These are phyloP conservation scores for Emmonsia crescens DNA, from an alignment of 2,329 filamentous ascomycete species.

Conservation along the genomic window DNA sequence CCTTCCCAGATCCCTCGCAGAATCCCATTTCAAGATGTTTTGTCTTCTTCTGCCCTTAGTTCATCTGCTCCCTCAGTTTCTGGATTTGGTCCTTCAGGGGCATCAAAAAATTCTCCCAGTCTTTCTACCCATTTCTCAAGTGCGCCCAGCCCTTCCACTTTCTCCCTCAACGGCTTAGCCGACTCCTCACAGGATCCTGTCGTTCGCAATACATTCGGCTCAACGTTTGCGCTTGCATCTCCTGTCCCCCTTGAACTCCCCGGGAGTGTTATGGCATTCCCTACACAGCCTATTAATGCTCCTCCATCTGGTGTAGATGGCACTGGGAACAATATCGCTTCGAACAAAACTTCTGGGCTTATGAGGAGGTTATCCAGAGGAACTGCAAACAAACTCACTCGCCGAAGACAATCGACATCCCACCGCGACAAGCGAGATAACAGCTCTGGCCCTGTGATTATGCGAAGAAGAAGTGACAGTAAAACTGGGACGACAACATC, in stretches of 20 bases:
- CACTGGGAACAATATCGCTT: constrained; percentile 33
- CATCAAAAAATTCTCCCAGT: constrained; percentile 2
- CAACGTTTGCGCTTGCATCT: constrained; percentile 18
- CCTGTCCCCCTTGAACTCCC: constrained; percentile 57
- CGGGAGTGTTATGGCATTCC: constrained; percentile 51
- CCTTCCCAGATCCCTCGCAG: constrained; percentile 22
- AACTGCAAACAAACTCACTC: constrained; percentile 57
- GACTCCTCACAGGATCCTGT: constrained; percentile 22
- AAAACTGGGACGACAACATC: constrained; percentile 53
- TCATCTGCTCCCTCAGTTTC: constrained; percentile 21
- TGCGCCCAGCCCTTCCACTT: constrained; percentile 15
- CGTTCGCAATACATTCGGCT: constrained; percentile 16
- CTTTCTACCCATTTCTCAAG: constrained; percentile 6
- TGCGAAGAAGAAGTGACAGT: constrained; percentile 81
- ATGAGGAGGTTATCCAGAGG: constrained; percentile 79
- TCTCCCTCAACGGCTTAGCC: constrained; percentile 24
- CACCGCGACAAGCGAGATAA: constrained; percentile 69
- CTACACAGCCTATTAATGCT: constrained; percentile 14
- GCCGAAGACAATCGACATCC: constrained; percentile 67
- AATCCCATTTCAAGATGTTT: constrained; percentile 27
- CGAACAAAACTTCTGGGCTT: constrained; percentile 51
- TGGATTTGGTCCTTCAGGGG: constrained; percentile 18
- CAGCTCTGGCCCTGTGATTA: constrained; percentile 79
- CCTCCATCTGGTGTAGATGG: constrained; percentile 37
- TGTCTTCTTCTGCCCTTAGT: constrained; percentile 21